Evolutionary conservation across 2,329 filamentous ascomycete genomes (phyloP), one percentile per base, ranked within the genome.

Genomic region (Mycosphaerella sp.): DNA sequence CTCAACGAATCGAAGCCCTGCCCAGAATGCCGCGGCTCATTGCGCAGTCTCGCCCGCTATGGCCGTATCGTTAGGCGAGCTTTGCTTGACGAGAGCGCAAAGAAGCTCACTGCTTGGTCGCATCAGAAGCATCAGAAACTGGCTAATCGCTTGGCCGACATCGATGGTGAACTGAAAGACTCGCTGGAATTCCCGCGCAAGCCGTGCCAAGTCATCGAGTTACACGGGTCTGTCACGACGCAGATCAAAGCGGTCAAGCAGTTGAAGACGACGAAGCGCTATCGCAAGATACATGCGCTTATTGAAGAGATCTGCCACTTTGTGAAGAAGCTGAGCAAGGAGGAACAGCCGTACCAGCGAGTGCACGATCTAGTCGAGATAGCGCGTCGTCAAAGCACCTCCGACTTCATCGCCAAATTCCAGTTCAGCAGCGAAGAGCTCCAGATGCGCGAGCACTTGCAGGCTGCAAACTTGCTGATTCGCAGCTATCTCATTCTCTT

Each of bases 41-140:
- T 87, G 10, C 73, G 80, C 14, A 76, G 77, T 54, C 72, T 86
- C 49, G 69, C 78, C 2, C 73, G 84, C 3, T 87, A 87, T 61
- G 80, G 81, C 11, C 76, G 83, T 8, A 77, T 86, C 2, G 74
- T 85, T 29, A 76, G 80, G 36, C 75, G 79, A 3, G 80, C 78
- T 0, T 70, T 82, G 6, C 72, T 87, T 0, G 82, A 87, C 51
- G 79, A 85, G 63, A 74, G 78, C 0, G 81, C 81, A 0, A 85
- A 84, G 68, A 83, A 81, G 57, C 83, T 87, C 63, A 76, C 84
- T n/a, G 62, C 76, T 3, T 80, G 75, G 71, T 74, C 78, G 0
- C 77, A 78, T 6, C 21, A 57, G 6, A 17, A 17, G 14, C 14
- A 17, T 17, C 14, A 17, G 14, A 17, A 17, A 17, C 14, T 17